These are phyloP conservation scores for Glycyrrhiza uralensis DNA, from an alignment of 306 rosid genomes.

Conservation along the genomic window DNA sequence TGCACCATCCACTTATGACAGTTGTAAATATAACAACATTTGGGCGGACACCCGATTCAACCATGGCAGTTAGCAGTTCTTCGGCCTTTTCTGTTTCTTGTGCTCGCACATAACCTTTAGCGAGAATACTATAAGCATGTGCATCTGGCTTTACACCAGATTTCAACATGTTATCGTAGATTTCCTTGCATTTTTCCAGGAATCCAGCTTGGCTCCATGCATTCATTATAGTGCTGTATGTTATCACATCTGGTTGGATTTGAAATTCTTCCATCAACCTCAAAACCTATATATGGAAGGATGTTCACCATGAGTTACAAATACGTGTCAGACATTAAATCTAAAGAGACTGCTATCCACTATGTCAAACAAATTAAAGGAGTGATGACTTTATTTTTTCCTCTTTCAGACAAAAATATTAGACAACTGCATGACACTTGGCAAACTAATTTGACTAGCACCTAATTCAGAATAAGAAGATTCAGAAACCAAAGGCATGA, in stretches of 20 bases:
- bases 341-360: not conserved
- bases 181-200: slow-evolving; percentile 57
- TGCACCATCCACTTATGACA: slow-evolving; percentile 71
- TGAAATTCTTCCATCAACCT: slow-evolving; percentile 59
- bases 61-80: slow-evolving; percentile 51
- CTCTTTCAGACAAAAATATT: not conserved
- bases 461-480: not conserved
- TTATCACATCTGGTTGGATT: slow-evolving; percentile 63
- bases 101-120: slow-evolving; percentile 66
- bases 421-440: not conserved
- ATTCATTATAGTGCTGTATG: slow-evolving; percentile 72
- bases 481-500: not conserved
- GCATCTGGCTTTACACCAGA: slow-evolving; percentile 65
- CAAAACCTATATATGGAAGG: slow-evolving; percentile 47
- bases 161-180: slow-evolving; percentile 58
- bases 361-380: not conserved
- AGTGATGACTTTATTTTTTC: not conserved
- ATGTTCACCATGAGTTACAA: slow-evolving; percentile 13
- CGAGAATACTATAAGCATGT: slow-evolving; percentile 71
- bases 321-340: not conserved
- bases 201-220: slow-evolving; percentile 81
- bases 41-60: slow-evolving; percentile 45
- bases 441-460: too few species aligned
- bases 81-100: slow-evolving; percentile 68
- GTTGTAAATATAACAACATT: slow-evolving; percentile 69